phyloP scores from a whole-genome alignment of 2,329 filamentous ascomycete species.

The Ilyonectria sp. region DNA sequence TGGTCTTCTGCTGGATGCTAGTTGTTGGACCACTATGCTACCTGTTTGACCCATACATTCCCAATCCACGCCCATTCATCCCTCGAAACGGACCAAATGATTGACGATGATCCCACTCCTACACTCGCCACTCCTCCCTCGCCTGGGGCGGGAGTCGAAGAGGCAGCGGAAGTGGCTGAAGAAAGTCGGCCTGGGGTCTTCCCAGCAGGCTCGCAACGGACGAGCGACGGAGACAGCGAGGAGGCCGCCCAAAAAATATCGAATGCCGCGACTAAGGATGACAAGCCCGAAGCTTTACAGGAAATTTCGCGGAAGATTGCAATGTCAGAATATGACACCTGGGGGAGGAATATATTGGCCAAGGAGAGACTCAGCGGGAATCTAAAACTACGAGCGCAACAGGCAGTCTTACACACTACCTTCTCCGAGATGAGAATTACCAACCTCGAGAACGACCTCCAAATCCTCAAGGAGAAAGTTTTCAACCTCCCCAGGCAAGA shows the following conservation, averaged over 20 bases:
- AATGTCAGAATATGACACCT: background rate
- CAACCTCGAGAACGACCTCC: slow-evolving; percentile 17
- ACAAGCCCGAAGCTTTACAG: background rate
- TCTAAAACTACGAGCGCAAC: slow-evolving; percentile 14
- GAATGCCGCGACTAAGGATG: background rate
- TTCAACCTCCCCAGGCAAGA: background rate
- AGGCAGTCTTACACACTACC: slow-evolving; percentile 11
- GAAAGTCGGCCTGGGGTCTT: background rate
- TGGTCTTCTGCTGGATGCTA: too few relatives aligned
- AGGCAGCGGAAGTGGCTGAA: background rate
- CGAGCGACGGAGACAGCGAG: background rate
- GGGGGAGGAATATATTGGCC: background rate
- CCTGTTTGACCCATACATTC: background rate
- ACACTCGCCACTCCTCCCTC: background rate
- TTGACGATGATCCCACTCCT: background rate
- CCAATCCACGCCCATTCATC: background rate
- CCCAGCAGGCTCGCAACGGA: background rate
- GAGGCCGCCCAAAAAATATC: background rate
- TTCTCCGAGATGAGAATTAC: slow-evolving; percentile 20
- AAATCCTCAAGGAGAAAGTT: background rate
- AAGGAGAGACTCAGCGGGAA: slow-evolving; percentile 1
- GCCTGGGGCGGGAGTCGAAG: background rate
- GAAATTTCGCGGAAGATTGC: background rate
- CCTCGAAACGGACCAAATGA: background rate
- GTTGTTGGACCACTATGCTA: too few relatives aligned